A percentile compares a stretch with the other conserved stretches of the same genome.
Conservation (phyloP, 257 asterid genomes). For the Leptodermis oblonga region DNA sequence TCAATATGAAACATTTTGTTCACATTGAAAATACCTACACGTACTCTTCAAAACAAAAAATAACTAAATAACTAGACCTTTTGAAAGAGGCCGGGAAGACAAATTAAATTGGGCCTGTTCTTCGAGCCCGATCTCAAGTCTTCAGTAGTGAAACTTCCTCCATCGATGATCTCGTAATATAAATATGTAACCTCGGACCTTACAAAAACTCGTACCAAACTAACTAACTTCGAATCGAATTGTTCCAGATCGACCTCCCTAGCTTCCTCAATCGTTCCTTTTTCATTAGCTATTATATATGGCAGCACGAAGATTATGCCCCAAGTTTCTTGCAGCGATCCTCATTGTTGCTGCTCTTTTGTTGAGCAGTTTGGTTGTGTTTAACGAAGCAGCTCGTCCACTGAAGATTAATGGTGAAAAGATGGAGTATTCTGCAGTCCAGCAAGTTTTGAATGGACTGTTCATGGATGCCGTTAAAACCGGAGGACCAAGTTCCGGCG, state of each 20-base stretch:
- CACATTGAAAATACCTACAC: neutral
- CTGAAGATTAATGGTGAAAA: neutral
- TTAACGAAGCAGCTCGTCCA: neutral
- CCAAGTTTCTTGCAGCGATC: neutral
- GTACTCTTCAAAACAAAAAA: too few species aligned
- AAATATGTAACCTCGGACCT: neutral
- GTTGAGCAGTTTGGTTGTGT: neutral
- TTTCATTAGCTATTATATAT: neutral
- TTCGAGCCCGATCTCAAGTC: too few species aligned
- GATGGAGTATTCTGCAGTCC: slow-evolving; percentile 6
- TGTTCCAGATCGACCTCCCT: neutral
- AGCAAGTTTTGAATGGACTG: neutral
- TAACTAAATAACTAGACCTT: too few species aligned
- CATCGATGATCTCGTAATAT: neutral
- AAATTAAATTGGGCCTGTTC: too few species aligned
- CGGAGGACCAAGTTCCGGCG: slow-evolving; percentile 19
- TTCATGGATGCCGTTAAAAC: neutral
- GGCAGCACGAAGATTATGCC: neutral
- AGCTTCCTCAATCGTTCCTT: neutral
- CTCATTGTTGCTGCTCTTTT: neutral
- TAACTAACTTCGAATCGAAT: neutral
- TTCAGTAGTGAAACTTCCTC: too few species aligned
- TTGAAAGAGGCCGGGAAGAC: too few species aligned
- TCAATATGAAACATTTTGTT: neutral
- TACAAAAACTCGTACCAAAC: neutral